Evolutionary conservation across 1,284 basidiomycete genomes (phyloP), one percentile per base, ranked within the genome.

Genomic region (Ustilago hordei): DNA sequence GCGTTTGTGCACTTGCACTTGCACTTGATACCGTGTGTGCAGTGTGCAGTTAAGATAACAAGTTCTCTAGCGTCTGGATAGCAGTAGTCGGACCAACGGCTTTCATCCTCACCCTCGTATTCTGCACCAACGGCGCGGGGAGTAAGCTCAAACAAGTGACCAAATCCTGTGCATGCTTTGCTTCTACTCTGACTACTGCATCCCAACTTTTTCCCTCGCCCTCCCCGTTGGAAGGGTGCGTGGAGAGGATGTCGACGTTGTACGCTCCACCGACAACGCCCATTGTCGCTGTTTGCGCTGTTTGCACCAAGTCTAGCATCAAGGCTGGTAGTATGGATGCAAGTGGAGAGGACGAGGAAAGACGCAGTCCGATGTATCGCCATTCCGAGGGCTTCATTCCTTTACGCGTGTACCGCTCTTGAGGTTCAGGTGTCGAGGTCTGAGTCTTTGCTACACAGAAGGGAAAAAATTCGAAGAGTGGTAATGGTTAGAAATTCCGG

Each of bases 161-260:
- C 50, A 75, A 60, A 53, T 70, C 68, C 19, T 60, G 60, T 23
- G 54, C 73, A 23, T 68, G 64, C 41, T 35, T 39, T 1, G 64
- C 63, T 8, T 65, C 53, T 1, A 66, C 64, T 19, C 73, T 53
- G 31, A 75, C 38, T 9, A 75, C 43, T 2, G 64, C 67, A 28
- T 75, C 52, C 59, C 66, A 69, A 12, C 48, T 47, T 28, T 41
- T 34, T 1, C 50, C 41, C 3, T 15, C 47, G 17, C 39, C 55
- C 4, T 50, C 48, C 7, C 19, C 15, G 15, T n/a, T 31, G 13
- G 35, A 50, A 12, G 62, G 35, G 12, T 54, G 57, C 4, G 69
- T 61, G 3, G 79, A 70, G 34, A 83, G 73, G 15, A 83, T 35
- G 39, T 83, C 81, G 34, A 81, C 58, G 31, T 58, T 47, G 53